These are phyloP conservation scores for Metschnikowia noctiluminum DNA, from an alignment of 805 yeast genomes.

Conservation along the genomic window DNA sequence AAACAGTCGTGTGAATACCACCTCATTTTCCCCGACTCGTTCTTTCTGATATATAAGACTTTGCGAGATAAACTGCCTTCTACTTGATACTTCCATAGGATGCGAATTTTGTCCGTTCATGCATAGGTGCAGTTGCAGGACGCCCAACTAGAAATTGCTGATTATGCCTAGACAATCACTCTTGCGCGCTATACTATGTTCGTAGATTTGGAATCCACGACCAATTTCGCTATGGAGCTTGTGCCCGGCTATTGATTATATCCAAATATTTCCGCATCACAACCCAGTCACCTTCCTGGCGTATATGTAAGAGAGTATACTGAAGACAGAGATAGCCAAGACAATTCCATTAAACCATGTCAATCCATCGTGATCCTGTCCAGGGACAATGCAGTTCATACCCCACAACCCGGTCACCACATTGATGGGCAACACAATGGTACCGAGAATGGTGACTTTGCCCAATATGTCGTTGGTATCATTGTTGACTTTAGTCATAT, in stretches of 20 bases:
- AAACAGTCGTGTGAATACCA: neutral
- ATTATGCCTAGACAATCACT: too few species aligned
- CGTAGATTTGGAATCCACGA: too few species aligned
- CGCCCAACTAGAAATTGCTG: too few species aligned
- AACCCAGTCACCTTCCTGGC: conserved; percentile 39
- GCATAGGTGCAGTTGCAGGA: neutral
- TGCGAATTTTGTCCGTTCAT: neutral
- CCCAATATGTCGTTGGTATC: conserved; percentile 96
- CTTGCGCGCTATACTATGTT: too few species aligned
- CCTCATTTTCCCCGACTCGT: neutral
- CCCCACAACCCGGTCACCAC: conserved; percentile 98
- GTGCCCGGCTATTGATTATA: too few species aligned
- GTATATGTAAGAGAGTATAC: conserved; percentile 37
- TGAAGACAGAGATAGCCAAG: conserved; percentile 30
- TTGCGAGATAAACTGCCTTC: too few species aligned
- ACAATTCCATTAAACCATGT: conserved; percentile 42
- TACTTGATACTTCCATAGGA: too few species aligned
- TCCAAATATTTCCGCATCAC: neutral
- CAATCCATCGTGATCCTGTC: conserved; percentile 54
- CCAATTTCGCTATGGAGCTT: too few species aligned
- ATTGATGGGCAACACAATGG: conserved; percentile 91
- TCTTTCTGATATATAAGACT: too few species aligned
- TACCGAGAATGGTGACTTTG: conserved; percentile 88
- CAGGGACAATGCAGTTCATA: conserved; percentile 96
- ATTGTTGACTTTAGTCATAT: conserved; percentile 95